Base-by-base conservation (phyloP, 1,139 yeast species). In the Taphrina betulina region DNA sequence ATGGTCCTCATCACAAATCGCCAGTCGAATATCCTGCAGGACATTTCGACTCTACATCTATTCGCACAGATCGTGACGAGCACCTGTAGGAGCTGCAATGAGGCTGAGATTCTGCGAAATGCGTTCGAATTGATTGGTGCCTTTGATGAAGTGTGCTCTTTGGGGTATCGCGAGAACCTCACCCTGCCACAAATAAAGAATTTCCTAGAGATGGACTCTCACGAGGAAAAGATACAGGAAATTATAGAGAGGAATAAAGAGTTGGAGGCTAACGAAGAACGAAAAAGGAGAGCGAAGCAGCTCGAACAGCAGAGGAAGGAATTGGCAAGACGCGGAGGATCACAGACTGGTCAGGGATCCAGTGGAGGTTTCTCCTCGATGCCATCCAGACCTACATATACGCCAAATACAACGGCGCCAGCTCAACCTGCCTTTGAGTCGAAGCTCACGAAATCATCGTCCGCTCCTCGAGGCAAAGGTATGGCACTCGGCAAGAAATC, bases 201-300 rank as follows among this genome's bases (percentile, higher is more conserved):
- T 14, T 92, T 87, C 72, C 76, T 94, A 72, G 94, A 89, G 69
- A 92, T 94, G 98, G 97, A 94, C 72, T 85, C 95, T 37, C 97
- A 92, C 68, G 98, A 94, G 72, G 99, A 94, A 72, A 90, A 88
- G 75, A 90, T 94, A 67, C 97, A 92, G 75, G 97, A 94, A 70
- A 90, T 92, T 68, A 92, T 94, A 66, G 97, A 92, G 71, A 82
- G 58, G 60, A 92, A 92, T 73, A 94, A 92, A 73, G 98, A 92
- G 73, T 76, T 88, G 68, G 98, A 92, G 72, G 98, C 98, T 42
- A 84, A 89, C 53, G 98, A 92, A 71, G 96, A 92, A 72, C 84
- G 97, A 71, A 92, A 90, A 74, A 85, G 95, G 71, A 83, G 88
- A 69, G 98, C 97, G 48, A 87, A 85, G 71, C 96, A 92, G 71